phyloP scores from a whole-genome alignment of 139 green algal genomes.

The Chlorella sp. region DNA sequence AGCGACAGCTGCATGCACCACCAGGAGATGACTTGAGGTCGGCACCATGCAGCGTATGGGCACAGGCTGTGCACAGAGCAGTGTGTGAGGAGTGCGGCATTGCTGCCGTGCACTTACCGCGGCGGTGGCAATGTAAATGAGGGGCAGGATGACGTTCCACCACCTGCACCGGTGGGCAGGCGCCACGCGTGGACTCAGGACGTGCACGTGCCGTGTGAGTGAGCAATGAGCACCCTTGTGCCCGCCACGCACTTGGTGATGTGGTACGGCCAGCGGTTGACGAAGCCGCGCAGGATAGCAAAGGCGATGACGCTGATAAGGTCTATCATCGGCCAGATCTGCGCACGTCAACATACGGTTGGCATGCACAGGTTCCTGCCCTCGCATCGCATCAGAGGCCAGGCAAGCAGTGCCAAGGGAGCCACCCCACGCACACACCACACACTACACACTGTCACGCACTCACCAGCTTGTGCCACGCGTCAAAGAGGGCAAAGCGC shows the following conservation, averaged over 20 bases:
- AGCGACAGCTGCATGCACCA: conserved; percentile 24
- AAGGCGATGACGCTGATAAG: conserved; percentile 7
- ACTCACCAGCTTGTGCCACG: conserved; percentile 1
- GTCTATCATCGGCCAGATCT: conserved; percentile 14
- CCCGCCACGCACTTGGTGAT: too few species aligned
- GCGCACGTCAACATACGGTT: too few species aligned
- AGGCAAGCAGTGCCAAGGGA: too few species aligned
- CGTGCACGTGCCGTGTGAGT: too few species aligned
- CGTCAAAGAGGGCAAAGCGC: neutral
- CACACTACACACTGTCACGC: too few species aligned
- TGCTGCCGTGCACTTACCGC: conserved; percentile 3
- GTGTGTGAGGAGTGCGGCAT: neutral
- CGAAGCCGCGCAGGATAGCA: conserved; percentile 8
- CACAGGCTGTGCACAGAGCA: neutral
- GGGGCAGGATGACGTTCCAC: conserved; percentile 8
- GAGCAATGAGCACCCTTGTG: too few species aligned
- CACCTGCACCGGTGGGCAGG: too few species aligned
- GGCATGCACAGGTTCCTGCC: too few species aligned
- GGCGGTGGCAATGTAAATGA: neutral
- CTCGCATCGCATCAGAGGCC: too few species aligned
- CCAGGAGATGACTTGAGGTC: neutral
- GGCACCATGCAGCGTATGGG: neutral
- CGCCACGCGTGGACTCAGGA: too few species aligned
- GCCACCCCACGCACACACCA: too few species aligned
- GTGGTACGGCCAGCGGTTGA: neutral